phyloP scores from a whole-genome alignment of 768 basidiomycete species.

The Mycena sanguinolenta region DNA sequence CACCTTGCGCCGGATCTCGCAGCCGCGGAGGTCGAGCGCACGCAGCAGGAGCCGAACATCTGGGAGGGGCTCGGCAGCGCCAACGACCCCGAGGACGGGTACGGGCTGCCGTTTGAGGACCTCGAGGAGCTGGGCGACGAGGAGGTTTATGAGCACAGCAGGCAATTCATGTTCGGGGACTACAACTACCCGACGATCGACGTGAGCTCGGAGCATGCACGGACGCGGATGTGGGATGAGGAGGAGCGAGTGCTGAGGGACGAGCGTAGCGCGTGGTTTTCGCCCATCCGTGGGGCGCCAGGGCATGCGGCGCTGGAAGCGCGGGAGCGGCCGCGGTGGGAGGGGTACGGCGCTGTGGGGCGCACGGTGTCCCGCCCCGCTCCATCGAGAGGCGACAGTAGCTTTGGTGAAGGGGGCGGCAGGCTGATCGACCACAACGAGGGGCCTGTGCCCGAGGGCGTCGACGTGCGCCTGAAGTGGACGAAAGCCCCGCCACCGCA shows the following conservation, averaged over 20 bases:
- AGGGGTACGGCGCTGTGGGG: constrained; percentile 71
- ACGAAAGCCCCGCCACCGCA: constrained; percentile 44
- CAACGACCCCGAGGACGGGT: constrained; percentile 55
- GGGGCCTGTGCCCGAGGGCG: constrained; percentile 44
- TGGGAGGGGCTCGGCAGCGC: constrained; percentile 47
- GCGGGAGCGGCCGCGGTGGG: constrained; percentile 58
- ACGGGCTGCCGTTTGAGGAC: constrained; percentile 76
- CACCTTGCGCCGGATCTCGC: constrained; percentile 73
- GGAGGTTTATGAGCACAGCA: constrained; percentile 79
- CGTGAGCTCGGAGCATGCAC: constrained; percentile 82
- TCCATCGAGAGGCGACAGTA: background rate
- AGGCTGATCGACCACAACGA: constrained; percentile 64
- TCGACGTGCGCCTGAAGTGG: constrained; percentile 63
- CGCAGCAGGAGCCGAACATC: constrained; percentile 51
- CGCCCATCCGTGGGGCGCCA: constrained; percentile 63
- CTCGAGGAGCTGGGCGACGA: constrained; percentile 77
- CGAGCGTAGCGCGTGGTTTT: constrained; percentile 80
- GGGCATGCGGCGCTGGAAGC: constrained; percentile 54
- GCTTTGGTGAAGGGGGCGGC: background rate
- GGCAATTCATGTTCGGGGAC: constrained; percentile 88
- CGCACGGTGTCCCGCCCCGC: constrained; percentile 36
- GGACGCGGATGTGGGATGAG: constrained; percentile 79
- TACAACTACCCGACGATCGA: constrained; percentile 93
- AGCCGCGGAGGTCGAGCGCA: constrained; percentile 44
- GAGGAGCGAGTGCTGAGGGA: constrained; percentile 87